phyloP scores from a whole-genome alignment of 2,329 filamentous ascomycete species.

The Catunica adiposa region DNA sequence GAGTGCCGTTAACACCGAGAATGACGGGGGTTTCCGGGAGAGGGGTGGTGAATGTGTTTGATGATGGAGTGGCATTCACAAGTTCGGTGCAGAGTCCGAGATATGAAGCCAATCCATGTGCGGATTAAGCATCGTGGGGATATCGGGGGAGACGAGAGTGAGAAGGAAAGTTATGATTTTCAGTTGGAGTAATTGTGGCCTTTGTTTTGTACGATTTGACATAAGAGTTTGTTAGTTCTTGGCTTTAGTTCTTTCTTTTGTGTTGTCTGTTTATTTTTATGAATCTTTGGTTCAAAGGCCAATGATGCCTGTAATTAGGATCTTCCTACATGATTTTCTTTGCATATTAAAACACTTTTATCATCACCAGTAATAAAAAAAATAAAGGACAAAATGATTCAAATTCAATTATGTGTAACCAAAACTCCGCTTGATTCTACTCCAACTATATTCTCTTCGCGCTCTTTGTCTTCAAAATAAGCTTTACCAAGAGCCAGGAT shows the following conservation, averaged over 20 bases:
- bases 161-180: too few relatives aligned
- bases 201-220: neutral
- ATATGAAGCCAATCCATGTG: constrained; percentile 10
- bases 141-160: neutral
- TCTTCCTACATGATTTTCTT: too few relatives aligned
- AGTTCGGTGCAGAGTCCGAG: constrained; percentile 13
- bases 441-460: too few relatives aligned
- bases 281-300: too few relatives aligned
- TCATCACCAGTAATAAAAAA: too few relatives aligned
- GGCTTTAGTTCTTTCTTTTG: neutral
- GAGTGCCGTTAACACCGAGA: neutral
- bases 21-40: neutral
- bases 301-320: too few relatives aligned
- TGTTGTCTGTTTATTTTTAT: neutral
- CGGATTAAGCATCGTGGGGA: constrained; percentile 8
- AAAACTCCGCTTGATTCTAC: too few relatives aligned
- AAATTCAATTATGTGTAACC: too few relatives aligned
- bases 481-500: too few relatives aligned
- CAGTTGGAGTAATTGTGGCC: neutral
- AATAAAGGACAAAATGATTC: too few relatives aligned
- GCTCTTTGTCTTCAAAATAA: too few relatives aligned
- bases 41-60: constrained; percentile 4
- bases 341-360: too few relatives aligned
- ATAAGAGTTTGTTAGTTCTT: neutral
- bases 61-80: constrained; percentile 8